Base-by-base conservation (phyloP, 768 basidiomycete genomes). In the Suillus subaureus region DNA sequence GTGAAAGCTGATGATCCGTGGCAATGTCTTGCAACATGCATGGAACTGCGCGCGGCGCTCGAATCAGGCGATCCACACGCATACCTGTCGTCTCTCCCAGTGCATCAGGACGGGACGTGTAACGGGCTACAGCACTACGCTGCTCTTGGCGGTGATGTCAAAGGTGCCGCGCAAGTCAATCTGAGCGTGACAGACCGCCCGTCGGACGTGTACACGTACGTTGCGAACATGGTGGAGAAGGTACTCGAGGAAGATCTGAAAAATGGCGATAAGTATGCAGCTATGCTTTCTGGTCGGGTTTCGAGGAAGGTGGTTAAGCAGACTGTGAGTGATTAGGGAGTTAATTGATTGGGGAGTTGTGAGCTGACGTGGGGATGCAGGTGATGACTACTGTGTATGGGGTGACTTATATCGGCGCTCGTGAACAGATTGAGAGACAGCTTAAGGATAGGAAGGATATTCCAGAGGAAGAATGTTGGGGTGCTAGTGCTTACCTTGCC, bases 361-460 rank as follows among this genome's bases (percentile, higher is more conserved):
- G 55, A 54, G 15, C 37, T 37, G 54, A 52, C 21, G 47, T 15
- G 7, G 55, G 7, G 6, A 13, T 28, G 2, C 68, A 91, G 89
- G 94, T 98, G 69, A 99, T 99, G 97, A 99, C 97, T 1, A 98
- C 97, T 3, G 97, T 99, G 40, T 99, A 99, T 74, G 97, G 97
- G 26, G 96, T 99, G 18, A 99, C 97, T 0, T 96, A 89, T 78
- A 80, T 98, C 62, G 97, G 97, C 42, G 97, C 97, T 26, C 87
- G 94, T 51, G 93, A 94, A 11, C 97, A 99, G 79, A 97, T 99
- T 63, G 92, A 95, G 78, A 91, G 79, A 71, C 96, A 98, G 79
- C 79, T 99, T 45, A 85, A 83, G 70, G 92, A 93, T 63, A 82
- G 89, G 63, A 85, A 87, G 31, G 90, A 92, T 66, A 82, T 97